Base-by-base conservation (phyloP, 164 flowering plant genomes). In the Aristolochia fimbriata region DNA sequence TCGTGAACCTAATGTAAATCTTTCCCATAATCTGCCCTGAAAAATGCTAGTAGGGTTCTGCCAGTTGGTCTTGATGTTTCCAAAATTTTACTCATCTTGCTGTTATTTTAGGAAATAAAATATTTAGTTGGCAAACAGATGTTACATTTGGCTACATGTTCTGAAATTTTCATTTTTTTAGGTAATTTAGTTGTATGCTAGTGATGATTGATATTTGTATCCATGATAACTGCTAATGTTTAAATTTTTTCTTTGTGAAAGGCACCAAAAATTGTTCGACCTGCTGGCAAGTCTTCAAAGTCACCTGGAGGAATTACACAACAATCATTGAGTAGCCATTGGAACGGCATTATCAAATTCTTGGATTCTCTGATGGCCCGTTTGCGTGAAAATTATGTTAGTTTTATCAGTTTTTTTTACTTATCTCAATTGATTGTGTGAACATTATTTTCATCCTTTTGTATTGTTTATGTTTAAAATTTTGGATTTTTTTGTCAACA, bases 341-440 rank as follows among this genome's bases (percentile, higher is more conserved):
- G 98, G 98, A 97, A 89, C 41, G 75, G 83, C 66, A 93, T 93
- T 67, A 79, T 90, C 71, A 79, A 79, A 37, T 93, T 90, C 69
- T 75, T 93, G 87, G 97, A 93, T 78, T 83, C 98, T 55, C 80
- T 93, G 23, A 76, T 93, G 96, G 67, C 61, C 53, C 81, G 76
- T 23, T 71, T 90, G 58, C 84, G 77, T 22, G 77, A 58, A 63
- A 93, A 93, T 78, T 75, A 87, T 78, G 98, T 93, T 73, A 56
- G 90, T 72, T 8, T 15, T 5, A 22, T 16, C 21, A n/a, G n/a
- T 7, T 31, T 52, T 52, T 22, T 37, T 11, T 27, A 10, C 8
- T 10, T 52, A 17, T 52, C 2, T 10, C 4, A 7, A 49, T 49
- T 17, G 53, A 13, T 22, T 17, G 23, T 4, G 10, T 37, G 1